Base-by-base conservation (phyloP, 2,329 filamentous ascomycete genomes). In the Paecilomyces sp. region DNA sequence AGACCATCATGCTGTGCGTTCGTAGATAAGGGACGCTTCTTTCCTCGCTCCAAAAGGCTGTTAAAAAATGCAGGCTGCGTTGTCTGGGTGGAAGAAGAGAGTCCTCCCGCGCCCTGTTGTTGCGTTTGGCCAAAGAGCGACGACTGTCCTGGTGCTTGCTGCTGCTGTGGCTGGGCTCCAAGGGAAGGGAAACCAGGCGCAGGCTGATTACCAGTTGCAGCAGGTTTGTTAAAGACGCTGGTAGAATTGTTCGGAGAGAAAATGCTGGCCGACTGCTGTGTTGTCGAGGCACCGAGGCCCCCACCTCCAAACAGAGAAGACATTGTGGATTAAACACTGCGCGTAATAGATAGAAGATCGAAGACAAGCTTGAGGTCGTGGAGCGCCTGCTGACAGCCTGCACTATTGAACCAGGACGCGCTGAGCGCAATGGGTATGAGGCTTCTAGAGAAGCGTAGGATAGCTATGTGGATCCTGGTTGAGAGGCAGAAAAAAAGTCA, bases 11-110 rank as follows among this genome's bases (percentile, higher is more conserved):
- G 73, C 56, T 75, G 75, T 15, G 84, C 84, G 60, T 86, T 82
- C 64, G 88, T 86, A 65, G 87, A 85, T 64, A 88, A 83, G 57
- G 86, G 84, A 63, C 91, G 86, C 73, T 87, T 88, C 70, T 82
- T 85, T 36, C 84, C 83, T 60, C 85, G 81, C 68, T 88, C 85
- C 24, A 88, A 73, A 36, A 88, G 70, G 63, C 84, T 85, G 65
- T 87, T 85, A 68, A 88, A 88, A 66, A 86, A 87, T 0, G 84
- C 84, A 30, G 84, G 83, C 65, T 83, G 80, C 3, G 77, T 74
- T 31, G 70, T 57, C 56, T 74, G 73, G 15, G 62, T 60, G 28
- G 71, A 62, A 57, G 66, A 62, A 57, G 66, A 57, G 58, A 67
- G 68, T 22, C 33, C 61, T 57, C 51, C 67, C 55, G 63, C 61